A percentile compares a stretch with the other conserved stretches of the same genome.
These are phyloP conservation scores for Proliferodiscus dingleyae DNA, from an alignment of 2,329 filamentous ascomycete species.

Conservation along the genomic window DNA sequence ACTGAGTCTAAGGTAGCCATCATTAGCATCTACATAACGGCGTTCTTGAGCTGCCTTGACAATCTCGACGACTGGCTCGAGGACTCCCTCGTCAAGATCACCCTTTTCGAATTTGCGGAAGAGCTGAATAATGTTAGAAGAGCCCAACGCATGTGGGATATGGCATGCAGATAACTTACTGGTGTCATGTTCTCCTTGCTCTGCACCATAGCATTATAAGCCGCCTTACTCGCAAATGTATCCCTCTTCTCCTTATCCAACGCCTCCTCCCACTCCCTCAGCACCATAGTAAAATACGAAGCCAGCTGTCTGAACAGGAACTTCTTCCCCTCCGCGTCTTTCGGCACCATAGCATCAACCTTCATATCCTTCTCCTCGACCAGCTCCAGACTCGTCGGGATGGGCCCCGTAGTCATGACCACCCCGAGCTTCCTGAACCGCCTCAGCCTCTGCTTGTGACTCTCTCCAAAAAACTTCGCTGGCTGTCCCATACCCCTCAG, in stretches of 20 bases:
- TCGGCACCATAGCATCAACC: slow-evolving; percentile 57
- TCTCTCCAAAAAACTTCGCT: slow-evolving; percentile 74
- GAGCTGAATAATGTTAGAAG: slow-evolving; percentile 42
- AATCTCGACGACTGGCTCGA: slow-evolving; percentile 84
- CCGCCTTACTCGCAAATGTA: slow-evolving; percentile 75
- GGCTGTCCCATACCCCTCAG: slow-evolving; percentile 72
- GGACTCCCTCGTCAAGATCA: slow-evolving; percentile 71
- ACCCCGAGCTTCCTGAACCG: slow-evolving; percentile 63
- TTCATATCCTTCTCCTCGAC: slow-evolving; percentile 89
- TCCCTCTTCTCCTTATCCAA: slow-evolving; percentile 60
- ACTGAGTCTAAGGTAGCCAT: slow-evolving; percentile 86
- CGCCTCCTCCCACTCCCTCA: slow-evolving; percentile 79
- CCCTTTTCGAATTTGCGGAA: slow-evolving; percentile 84
- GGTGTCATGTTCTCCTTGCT: slow-evolving; percentile 84
- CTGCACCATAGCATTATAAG: slow-evolving; percentile 79
- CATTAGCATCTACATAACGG: slow-evolving; percentile 92
- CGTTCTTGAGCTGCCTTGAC: slow-evolving; percentile 85
- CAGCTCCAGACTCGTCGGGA: slow-evolving; percentile 76
- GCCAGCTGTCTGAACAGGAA: slow-evolving; percentile 84
- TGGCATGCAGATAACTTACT: slow-evolving; percentile 34
- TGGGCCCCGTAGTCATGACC: slow-evolving; percentile 68
- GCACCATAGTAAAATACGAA: slow-evolving; percentile 95
- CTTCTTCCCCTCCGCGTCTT: slow-evolving; percentile 59
- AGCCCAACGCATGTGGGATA: neutral
- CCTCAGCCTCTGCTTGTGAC: slow-evolving; percentile 60